Evolutionary conservation across 768 basidiomycete species (phyloP).

Genomic region (Neoboletus magnificus): DNA sequence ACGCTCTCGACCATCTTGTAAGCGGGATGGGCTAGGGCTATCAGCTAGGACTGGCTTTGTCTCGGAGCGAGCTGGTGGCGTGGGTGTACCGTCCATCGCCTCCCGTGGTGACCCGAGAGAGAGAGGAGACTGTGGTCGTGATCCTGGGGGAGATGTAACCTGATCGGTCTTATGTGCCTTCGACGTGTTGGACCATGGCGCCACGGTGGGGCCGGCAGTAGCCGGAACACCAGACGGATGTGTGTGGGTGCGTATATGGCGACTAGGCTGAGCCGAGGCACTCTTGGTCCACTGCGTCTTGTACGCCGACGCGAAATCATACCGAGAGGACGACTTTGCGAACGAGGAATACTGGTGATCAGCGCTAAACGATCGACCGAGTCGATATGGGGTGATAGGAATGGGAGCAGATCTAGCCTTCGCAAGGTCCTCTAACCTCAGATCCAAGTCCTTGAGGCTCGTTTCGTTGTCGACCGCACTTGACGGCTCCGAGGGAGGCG

Average conservation of each 20-base stretch:
- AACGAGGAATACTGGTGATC: constrained; percentile 21
- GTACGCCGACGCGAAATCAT: constrained; percentile 54
- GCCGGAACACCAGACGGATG: constrained; percentile 45
- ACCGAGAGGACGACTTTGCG: constrained; percentile 46
- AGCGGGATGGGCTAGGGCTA: constrained; percentile 10
- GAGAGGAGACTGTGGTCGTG: neutral
- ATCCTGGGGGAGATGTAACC: neutral
- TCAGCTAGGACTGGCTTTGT: neutral
- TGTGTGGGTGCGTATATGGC: constrained; percentile 44
- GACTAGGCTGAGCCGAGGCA: neutral
- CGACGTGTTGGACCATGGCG: constrained; percentile 36
- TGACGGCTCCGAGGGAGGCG: constrained; percentile 22
- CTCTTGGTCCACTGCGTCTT: constrained; percentile 35
- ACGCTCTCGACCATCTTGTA: constrained; percentile 27
- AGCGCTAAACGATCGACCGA: constrained; percentile 28
- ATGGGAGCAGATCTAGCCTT: constrained; percentile 27
- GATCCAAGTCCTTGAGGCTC: constrained; percentile 59
- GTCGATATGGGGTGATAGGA: constrained; percentile 10
- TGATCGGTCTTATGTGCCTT: neutral
- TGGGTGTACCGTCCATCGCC: constrained; percentile 5
- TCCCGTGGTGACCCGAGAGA: constrained; percentile 27
- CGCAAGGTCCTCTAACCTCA: constrained; percentile 64
- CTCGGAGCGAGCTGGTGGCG: constrained; percentile 9
- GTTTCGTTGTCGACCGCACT: constrained; percentile 37
- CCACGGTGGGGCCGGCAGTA: constrained; percentile 30